A percentile compares a stretch with the other conserved stretches of the same genome.
These are phyloP conservation scores for Ogataea trehalophila DNA, from an alignment of 805 yeast species.

Conservation along the genomic window DNA sequence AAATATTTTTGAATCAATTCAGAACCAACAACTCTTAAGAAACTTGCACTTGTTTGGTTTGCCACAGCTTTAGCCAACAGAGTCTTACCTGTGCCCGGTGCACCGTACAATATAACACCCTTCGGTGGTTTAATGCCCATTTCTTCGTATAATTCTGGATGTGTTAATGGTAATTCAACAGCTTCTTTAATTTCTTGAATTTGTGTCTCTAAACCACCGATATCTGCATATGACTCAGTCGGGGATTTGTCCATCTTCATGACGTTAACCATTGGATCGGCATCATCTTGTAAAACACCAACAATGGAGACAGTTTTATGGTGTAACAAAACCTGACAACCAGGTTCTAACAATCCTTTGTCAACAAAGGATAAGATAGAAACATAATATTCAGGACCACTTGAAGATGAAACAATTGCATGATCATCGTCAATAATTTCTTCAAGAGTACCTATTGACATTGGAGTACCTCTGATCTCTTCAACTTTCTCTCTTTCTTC, in stretches of 20 bases:
- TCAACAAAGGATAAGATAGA: conserved; percentile 95
- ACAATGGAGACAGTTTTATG: conserved; percentile 94
- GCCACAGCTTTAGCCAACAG: conserved; percentile 96
- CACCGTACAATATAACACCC: conserved; percentile 95
- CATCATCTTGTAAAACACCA: conserved; percentile 97
- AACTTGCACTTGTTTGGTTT: conserved; percentile 94
- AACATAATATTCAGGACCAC: conserved; percentile 97
- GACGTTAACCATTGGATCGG: conserved; percentile 96
- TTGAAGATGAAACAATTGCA: conserved; percentile 92
- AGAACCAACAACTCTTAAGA: conserved; percentile 92
- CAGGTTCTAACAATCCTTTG: conserved; percentile 92
- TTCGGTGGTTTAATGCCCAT: conserved; percentile 99
- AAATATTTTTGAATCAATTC: conserved; percentile 94
- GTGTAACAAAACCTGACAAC: conserved; percentile 91
- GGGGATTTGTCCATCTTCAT: conserved; percentile 99
- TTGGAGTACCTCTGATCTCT: conserved; percentile 92
- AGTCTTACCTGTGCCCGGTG: conserved; percentile 98
- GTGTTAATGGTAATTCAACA: conserved; percentile 91
- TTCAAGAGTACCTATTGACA: conserved; percentile 94
- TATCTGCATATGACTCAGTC: conserved; percentile 92
- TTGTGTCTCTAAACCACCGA: conserved; percentile 94
- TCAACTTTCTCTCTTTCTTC: conserved; percentile 95
- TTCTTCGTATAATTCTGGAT: conserved; percentile 95
- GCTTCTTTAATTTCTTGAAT: conserved; percentile 98
- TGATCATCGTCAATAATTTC: conserved; percentile 98